Percentiles rank a stretch among this genome's conserved stretches.
Conservation (phyloP, 495 filamentous ascomycete genomes). For the Tuber calosporum region DNA sequence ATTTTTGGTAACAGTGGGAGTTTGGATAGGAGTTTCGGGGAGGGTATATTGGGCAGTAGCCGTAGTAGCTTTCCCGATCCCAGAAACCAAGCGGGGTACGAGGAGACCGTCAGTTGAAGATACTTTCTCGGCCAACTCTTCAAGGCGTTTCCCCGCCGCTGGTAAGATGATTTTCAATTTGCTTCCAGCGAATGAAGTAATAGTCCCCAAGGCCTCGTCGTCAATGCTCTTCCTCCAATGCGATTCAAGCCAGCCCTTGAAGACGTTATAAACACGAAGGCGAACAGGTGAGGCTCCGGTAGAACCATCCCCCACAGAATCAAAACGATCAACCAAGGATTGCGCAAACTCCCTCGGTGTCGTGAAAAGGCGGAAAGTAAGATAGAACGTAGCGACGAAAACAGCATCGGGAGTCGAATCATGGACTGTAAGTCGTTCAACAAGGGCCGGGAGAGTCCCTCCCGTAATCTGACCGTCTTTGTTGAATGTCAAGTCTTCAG, state of each 20-base stretch:
- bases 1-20: constrained; percentile 64
- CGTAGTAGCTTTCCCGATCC: constrained; percentile 79
- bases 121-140: constrained; percentile 76
- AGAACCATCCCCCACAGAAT: constrained; percentile 74
- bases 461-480: constrained; percentile 93
- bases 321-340: constrained; percentile 78
- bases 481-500: constrained; percentile 83
- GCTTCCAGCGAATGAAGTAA: constrained; percentile 68
- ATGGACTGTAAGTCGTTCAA: constrained; percentile 88
- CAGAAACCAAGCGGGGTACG: constrained; percentile 79
- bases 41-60: constrained; percentile 61
- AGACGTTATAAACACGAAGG: constrained; percentile 86
- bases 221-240: constrained; percentile 87
- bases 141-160: constrained; percentile 67
- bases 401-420: constrained; percentile 86
- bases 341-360: constrained; percentile 72
- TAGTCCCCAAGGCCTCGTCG: constrained; percentile 61
- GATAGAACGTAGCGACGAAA: constrained; percentile 92
- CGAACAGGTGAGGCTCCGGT: constrained; percentile 65
- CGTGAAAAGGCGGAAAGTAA: constrained; percentile 93
- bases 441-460: constrained; percentile 80
- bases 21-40: constrained; percentile 62
- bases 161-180: constrained; percentile 62
- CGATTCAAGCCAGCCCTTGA: constrained; percentile 95
- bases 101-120: constrained; percentile 63